Base-by-base conservation (phyloP, 768 basidiomycete species). In the Suillus subluteus region DNA sequence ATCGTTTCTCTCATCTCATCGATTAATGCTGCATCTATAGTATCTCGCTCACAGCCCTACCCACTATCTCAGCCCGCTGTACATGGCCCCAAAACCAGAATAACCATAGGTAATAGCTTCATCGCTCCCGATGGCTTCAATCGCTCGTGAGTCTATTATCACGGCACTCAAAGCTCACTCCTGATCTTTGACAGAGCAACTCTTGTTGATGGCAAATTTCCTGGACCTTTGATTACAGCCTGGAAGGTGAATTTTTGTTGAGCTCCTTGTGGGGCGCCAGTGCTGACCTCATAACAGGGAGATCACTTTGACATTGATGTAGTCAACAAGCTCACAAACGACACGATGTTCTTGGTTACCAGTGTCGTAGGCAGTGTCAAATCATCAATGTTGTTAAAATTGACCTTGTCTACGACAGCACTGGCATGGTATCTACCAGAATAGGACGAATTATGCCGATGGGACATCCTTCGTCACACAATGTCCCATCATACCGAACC, bases 381-480 rank as follows among this genome's bases (percentile, higher is more conserved):
- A n/a, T 35, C 15, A 21, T 56, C 41, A 7, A 69, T 16, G 15
- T 26, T 52, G 13, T 26, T 16, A 15, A 23, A 52, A 7, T 26
- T 7, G 6, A 11, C 21, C 38, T 43, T 35, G 21, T 26, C 16
- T 3, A 12, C 11, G 5, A 6, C 11, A 87, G 86, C 86, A 87
- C 68, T 87, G 84, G 85, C 86, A 87, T 70, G 86, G 86, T 2
- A 71, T 87, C 58, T 79, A 75, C 61, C 86, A 87, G 70, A 70
- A 73, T 1, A 63, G 68, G 4, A 80, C 82, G 8, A 83, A 79
- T 64, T 48, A 48, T 48, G 48, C 48, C 3, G 48, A 48, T 48
- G 48, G n/a, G 5, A 4, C 4, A 12, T 12, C 48, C n/a, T 48
- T 48, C 48, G 48, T 48, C n/a, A 48, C 48, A 23, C 48, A 48